These are phyloP conservation scores for Trichomonas gallinae DNA, from an alignment of 208 protist genomes.

Conservation along the genomic window DNA sequence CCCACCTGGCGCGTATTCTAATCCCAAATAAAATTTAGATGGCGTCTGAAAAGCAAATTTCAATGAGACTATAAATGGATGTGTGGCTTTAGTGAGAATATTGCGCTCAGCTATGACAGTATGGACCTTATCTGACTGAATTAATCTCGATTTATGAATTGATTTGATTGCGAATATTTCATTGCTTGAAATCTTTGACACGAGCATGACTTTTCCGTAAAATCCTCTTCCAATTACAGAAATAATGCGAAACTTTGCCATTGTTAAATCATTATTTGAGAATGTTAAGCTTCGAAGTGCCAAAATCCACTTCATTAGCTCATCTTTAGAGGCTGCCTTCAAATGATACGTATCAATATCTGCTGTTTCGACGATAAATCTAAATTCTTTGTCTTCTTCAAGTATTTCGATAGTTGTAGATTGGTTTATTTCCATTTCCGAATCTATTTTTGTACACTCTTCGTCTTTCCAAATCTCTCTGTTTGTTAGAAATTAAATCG, in stretches of 20 bases:
- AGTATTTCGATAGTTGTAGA: neutral
- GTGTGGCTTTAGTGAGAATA: neutral
- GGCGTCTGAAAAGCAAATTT: neutral
- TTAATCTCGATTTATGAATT: neutral
- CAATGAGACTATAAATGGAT: neutral
- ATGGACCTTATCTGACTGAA: neutral
- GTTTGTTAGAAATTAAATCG: neutral
- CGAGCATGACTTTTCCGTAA: neutral
- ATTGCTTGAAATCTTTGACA: neutral
- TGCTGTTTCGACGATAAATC: neutral
- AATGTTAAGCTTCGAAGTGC: neutral
- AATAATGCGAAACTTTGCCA: neutral
- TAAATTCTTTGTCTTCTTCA: neutral
- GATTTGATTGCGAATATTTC: neutral
- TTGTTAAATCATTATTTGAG: neutral
- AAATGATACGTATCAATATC: neutral
- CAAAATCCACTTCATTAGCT: neutral
- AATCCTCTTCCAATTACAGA: neutral
- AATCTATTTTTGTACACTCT: neutral
- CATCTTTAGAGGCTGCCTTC: neutral
- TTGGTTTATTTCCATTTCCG: neutral
- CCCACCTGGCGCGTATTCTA: neutral
- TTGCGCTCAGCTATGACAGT: neutral
- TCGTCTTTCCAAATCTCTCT: neutral
- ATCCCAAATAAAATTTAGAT: neutral